Percentiles rank a stretch among this genome's conserved stretches.
These are phyloP conservation scores for Talaromyces pinophilus DNA, from an alignment of 2,329 filamentous ascomycete genomes.

Conservation along the genomic window DNA sequence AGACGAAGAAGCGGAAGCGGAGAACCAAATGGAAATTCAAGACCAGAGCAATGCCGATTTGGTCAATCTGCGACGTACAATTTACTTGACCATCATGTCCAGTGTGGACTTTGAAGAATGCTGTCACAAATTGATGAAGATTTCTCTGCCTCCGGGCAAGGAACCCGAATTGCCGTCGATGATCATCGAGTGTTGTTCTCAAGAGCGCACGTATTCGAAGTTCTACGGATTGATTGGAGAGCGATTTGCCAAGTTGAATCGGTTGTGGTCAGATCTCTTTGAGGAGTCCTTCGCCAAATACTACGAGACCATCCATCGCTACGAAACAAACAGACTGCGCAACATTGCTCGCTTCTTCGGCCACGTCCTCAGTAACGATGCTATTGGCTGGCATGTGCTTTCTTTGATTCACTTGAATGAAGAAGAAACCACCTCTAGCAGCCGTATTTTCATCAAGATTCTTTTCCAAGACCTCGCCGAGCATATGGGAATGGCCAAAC, in stretches of 20 bases:
- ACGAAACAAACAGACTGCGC: slow-evolving; percentile 90
- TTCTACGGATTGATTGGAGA: slow-evolving; percentile 95
- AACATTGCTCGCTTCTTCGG: slow-evolving; percentile 96
- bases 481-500: slow-evolving; percentile 77
- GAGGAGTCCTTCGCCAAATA: slow-evolving; percentile 88
- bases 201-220: slow-evolving; percentile 96
- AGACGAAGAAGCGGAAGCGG: slow-evolving; percentile 73
- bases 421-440: slow-evolving; percentile 93
- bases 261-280: slow-evolving; percentile 90
- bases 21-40: slow-evolving; percentile 90
- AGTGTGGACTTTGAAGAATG: slow-evolving; percentile 95
- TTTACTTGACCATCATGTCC: slow-evolving; percentile 97
- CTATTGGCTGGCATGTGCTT: slow-evolving; percentile 88
- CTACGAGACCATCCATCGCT: slow-evolving; percentile 96
- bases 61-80: slow-evolving; percentile 87
- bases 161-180: slow-evolving; percentile 92
- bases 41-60: slow-evolving; percentile 96
- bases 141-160: slow-evolving; percentile 81
- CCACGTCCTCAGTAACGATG: slow-evolving; percentile 82
- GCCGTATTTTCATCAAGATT: slow-evolving; percentile 98
- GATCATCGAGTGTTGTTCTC: slow-evolving; percentile 95
- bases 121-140: slow-evolving; percentile 94
- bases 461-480: slow-evolving; percentile 90
- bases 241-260: slow-evolving; percentile 92
- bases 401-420: slow-evolving; percentile 87